Conservation (phyloP, 2,329 filamentous ascomycete genomes). For the Pseudohalonectria lignicola region DNA sequence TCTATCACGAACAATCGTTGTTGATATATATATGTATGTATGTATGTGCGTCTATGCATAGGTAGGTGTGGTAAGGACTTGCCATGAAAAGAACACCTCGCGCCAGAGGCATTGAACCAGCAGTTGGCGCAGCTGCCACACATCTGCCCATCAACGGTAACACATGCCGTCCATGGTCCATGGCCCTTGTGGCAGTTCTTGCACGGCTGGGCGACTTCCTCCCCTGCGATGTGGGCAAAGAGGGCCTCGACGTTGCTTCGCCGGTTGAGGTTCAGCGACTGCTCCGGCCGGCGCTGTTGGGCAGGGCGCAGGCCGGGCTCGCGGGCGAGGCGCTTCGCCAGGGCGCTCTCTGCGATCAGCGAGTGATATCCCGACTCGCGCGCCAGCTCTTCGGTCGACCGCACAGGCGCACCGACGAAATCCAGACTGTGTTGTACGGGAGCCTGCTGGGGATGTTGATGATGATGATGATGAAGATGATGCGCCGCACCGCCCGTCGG, state of each 20-base stretch:
- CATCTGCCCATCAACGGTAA: conserved; percentile 50
- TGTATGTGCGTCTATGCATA: too few relatives aligned
- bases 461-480: conserved; percentile 11
- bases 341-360: conserved; percentile 39
- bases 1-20: too few relatives aligned
- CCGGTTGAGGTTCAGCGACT: conserved; percentile 42
- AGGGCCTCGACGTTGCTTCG: conserved; percentile 50
- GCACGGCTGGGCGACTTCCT: conserved; percentile 34
- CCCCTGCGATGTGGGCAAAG: conserved; percentile 45
- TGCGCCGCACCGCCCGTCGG: conserved; percentile 1
- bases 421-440: conserved; percentile 9
- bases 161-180: conserved; percentile 46
- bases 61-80: too few relatives aligned
- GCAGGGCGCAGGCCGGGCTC: conserved; percentile 38
- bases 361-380: conserved; percentile 31
- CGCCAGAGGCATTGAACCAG: conserved; percentile 52
- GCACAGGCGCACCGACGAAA: conserved; percentile 6
- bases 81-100: conserved; percentile 51
- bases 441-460: conserved; percentile 16
- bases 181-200: conserved; percentile 51
- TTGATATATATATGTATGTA: too few relatives aligned
- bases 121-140: conserved; percentile 52
- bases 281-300: conserved; percentile 40
- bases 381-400: conserved; percentile 36
- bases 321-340: conserved; percentile 41